phyloP scores from a whole-genome alignment of 805 yeast species.

The Ogataea paradorogensis region DNA sequence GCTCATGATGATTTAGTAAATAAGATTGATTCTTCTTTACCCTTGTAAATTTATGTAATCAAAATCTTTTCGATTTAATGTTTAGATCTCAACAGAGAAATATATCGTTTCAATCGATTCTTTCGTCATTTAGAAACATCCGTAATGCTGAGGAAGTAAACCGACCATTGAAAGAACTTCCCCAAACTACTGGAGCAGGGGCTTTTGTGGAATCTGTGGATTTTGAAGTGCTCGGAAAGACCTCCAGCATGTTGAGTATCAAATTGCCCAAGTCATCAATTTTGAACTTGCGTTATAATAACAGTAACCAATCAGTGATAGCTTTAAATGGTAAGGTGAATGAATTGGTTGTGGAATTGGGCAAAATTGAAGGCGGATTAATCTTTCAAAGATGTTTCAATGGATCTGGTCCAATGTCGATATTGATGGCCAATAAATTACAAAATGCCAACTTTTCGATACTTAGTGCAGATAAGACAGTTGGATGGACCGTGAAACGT shows the following conservation, averaged over 20 bases:
- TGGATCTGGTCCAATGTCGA: slow-evolving; percentile 29
- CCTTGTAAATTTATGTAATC: not conserved
- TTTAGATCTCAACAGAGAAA: slow-evolving; percentile 11
- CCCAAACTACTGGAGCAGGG: slow-evolving; percentile 43
- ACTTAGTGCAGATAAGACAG: slow-evolving; percentile 26
- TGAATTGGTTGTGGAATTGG: slow-evolving; percentile 30
- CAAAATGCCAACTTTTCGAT: slow-evolving; percentile 36
- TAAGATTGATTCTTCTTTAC: no score
- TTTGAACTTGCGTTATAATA: slow-evolving; percentile 35
- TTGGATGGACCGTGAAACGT: slow-evolving; percentile 38
- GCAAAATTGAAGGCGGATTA: slow-evolving; percentile 20
- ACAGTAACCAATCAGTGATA: slow-evolving; percentile 38
- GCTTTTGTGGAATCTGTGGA: slow-evolving; percentile 44
- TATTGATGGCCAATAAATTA: slow-evolving; percentile 36
- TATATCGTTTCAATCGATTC: slow-evolving; percentile 19
- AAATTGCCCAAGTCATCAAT: slow-evolving; percentile 42
- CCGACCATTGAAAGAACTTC: slow-evolving; percentile 26
- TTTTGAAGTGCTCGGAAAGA: slow-evolving; percentile 41
- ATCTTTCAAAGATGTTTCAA: slow-evolving; percentile 37
- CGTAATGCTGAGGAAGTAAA: slow-evolving; percentile 9
- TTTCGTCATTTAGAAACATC: slow-evolving; percentile 11
- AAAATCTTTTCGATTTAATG: slow-evolving; percentile 4
- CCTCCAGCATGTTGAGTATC: slow-evolving; percentile 39
- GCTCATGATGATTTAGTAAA: no score
- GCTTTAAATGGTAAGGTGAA: slow-evolving; percentile 44